Percentiles rank a stretch among this genome's conserved stretches.
These are phyloP conservation scores for Ustilago crameri DNA, from an alignment of 1,284 basidiomycete species.

Conservation along the genomic window DNA sequence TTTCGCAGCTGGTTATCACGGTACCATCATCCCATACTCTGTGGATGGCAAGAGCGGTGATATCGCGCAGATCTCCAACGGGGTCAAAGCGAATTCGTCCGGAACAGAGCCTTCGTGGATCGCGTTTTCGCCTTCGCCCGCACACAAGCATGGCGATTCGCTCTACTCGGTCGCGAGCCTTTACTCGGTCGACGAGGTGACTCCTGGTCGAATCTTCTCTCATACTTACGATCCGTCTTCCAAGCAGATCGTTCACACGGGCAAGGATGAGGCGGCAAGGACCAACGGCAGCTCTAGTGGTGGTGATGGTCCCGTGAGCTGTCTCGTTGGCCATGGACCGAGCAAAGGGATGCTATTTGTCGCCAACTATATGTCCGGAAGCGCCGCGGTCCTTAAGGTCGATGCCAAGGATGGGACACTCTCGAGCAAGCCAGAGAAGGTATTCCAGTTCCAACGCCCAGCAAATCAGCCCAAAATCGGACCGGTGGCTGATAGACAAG, in stretches of 20 bases:
- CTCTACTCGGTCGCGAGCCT: constrained; percentile 12
- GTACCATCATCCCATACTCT: constrained; percentile 34
- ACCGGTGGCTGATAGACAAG: constrained; percentile 52
- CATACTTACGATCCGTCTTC: constrained; percentile 17
- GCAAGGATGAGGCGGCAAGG: constrained; percentile 1
- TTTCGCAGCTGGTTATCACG: constrained; percentile 36
- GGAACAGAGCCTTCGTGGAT: constrained; percentile 34
- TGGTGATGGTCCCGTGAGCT: constrained; percentile 35
- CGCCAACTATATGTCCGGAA: constrained; percentile 51
- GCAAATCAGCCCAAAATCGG: constrained; percentile 24
- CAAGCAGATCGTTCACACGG: constrained; percentile 11
- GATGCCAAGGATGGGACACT: constrained; percentile 22
- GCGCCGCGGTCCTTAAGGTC: constrained; percentile 30
- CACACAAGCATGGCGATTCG: background rate
- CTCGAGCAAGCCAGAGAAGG: constrained; percentile 1
- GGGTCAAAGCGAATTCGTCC: constrained; percentile 19
- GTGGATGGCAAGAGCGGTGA: constrained; percentile 1
- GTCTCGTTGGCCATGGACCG: constrained; percentile 28
- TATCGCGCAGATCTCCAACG: constrained; percentile 5
- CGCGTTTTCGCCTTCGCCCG: constrained; percentile 4
- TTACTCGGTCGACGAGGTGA: constrained; percentile 30
- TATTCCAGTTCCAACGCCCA: constrained; percentile 42
- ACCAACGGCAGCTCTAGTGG: constrained; percentile 20
- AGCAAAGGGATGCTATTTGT: constrained; percentile 24
- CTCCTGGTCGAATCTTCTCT: constrained; percentile 31